Base-by-base conservation (phyloP, 805 yeast genomes). In the Saccharomyces kudriavzevii region DNA sequence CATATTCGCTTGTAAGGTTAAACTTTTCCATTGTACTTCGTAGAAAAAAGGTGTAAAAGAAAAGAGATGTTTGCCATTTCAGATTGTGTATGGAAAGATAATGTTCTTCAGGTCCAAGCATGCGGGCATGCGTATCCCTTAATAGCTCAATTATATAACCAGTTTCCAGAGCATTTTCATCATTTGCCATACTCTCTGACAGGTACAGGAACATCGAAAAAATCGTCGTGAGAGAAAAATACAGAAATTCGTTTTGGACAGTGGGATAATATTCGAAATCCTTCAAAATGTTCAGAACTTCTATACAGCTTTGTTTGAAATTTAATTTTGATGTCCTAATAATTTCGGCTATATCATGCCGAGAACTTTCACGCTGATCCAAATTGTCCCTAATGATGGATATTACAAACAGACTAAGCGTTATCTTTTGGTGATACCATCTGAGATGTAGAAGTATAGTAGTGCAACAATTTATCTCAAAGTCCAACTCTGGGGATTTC, bases 311-410 rank as follows among this genome's bases (percentile, higher is more conserved):
- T 25, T n/a, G 27, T 22, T 25, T 28, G 6, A 35, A 28, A 13
- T 49, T 10, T 13, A 40, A 20, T 11, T 13, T 47, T 25, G 29
- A 45, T n/a, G 27, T 10, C 50, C 52, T 20, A 48, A 22, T 10
- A 40, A 60, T 45, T 40, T 52, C 17, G 14, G 40, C 24, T 27
- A 48, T 31, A 52, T 52, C 22, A 43, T 28, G 31, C n/a, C 53
- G 25, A 5, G 56, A 49, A 17, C 35, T 22, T 9, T 29, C 22
- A 20, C 52, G 43, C 2, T 40, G 40, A 4, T 55, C 54, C n/a
- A 45, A 28, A 45, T 61, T 61, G 49, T 61, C 65, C 8, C 46
- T 43, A 3, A 61, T 35, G 20, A 61, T 50, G 13, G 56, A 45
- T n/a, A 56, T 31, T 10, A 57, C 52, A 49, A 58, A 58, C 13